Percentiles rank a stretch among this genome's conserved stretches.
phyloP scores from a whole-genome alignment of 164 flowering plant species.

The Tinospora cordifolia region DNA sequence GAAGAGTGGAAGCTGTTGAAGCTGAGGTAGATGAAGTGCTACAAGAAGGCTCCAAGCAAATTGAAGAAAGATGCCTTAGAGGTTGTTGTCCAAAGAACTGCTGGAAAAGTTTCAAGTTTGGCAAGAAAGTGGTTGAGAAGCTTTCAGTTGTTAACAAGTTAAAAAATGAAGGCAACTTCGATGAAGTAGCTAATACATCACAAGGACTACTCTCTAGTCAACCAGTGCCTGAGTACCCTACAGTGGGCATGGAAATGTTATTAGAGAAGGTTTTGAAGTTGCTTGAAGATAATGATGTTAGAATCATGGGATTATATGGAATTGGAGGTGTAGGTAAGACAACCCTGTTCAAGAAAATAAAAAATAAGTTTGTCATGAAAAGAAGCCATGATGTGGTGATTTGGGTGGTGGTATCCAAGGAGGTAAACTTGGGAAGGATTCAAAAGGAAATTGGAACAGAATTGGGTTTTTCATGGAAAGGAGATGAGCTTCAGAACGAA shows the following conservation, averaged over 20 bases:
- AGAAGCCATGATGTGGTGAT: no score
- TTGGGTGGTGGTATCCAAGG: no score
- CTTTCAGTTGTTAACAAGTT: neutral
- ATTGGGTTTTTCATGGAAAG: no score
- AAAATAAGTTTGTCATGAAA: constrained; percentile 4
- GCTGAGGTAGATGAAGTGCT: neutral
- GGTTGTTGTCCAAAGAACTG: neutral
- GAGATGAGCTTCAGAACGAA: no score
- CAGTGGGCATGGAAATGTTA: constrained; percentile 3
- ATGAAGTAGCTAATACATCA: neutral
- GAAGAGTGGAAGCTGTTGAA: neutral
- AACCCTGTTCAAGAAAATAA: constrained; percentile 18
- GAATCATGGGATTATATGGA: constrained; percentile 11
- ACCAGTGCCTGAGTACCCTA: neutral
- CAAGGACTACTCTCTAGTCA: neutral
- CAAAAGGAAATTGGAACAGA: no score
- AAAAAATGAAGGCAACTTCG: neutral
- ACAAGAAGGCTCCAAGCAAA: neutral
- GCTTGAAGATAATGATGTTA: constrained; percentile 10
- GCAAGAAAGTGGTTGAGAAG: neutral
- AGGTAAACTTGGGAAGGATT: no score
- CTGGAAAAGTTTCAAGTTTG: neutral
- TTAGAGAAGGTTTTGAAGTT: neutral
- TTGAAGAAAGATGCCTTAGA: neutral
- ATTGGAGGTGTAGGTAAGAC: neutral